These are phyloP conservation scores for Anthostomella pinea DNA, from an alignment of 2,329 filamentous ascomycete species.

Conservation along the genomic window DNA sequence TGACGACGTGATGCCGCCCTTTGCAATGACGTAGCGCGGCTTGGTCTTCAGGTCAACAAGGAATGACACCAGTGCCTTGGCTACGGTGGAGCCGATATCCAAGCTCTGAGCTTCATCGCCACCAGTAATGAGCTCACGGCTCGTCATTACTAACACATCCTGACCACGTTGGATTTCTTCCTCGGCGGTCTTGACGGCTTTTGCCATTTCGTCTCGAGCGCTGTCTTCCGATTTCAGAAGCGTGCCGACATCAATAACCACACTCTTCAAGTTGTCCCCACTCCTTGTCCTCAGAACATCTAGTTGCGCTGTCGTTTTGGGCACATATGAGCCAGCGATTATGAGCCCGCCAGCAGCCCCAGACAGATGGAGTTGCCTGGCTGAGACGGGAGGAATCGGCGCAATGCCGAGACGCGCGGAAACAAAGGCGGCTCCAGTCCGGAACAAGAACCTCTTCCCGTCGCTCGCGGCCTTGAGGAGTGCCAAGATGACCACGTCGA, in stretches of 20 bases:
- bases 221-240: constrained; percentile 39
- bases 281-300: constrained; percentile 39
- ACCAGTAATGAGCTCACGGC: constrained; percentile 48
- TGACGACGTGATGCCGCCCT: constrained; percentile 58
- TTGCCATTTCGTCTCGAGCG: constrained; percentile 31
- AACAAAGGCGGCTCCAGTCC: constrained; percentile 42
- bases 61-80: constrained; percentile 49
- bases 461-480: too few relatives aligned
- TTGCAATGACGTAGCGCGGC: constrained; percentile 57
- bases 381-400: constrained; percentile 49
- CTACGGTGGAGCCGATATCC: constrained; percentile 52
- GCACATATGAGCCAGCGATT: constrained; percentile 56
- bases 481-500: too few relatives aligned
- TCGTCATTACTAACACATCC: constrained; percentile 59
- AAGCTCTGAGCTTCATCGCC: constrained; percentile 48
- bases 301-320: constrained; percentile 56
- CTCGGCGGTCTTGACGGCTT: constrained; percentile 34
- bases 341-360: constrained; percentile 46
- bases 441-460: too few relatives aligned
- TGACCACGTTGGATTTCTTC: constrained; percentile 40
- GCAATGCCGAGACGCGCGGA: constrained; percentile 50
- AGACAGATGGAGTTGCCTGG: constrained; percentile 39
- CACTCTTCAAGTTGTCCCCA: constrained; percentile 39
- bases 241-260: constrained; percentile 47
- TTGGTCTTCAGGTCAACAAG: constrained; percentile 43